Conservation (phyloP, 108 stramenopile genomes). For the Cyclostephanos invisitatus region DNA sequence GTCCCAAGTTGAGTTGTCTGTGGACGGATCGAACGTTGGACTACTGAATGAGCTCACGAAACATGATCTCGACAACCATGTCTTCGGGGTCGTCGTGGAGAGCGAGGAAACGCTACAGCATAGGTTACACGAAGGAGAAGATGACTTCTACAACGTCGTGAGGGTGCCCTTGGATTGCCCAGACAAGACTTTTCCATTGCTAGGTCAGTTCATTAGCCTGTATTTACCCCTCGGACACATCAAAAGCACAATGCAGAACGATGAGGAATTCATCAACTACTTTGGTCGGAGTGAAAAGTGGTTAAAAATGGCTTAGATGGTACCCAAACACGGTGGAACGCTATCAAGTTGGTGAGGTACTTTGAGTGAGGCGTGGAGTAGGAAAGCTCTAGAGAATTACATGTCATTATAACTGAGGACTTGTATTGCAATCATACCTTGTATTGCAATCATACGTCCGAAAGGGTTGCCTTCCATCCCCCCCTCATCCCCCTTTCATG, state of each 20-base stretch:
- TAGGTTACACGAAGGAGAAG: constrained; percentile 22
- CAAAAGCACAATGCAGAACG: constrained; percentile 76
- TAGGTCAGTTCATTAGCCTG: constrained; percentile 75
- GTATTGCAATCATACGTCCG: too few species aligned
- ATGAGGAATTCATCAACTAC: constrained; percentile 67
- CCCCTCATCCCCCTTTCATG: constrained; percentile 18
- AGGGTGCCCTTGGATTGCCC: constrained; percentile 14
- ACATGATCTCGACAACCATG: constrained; percentile 53
- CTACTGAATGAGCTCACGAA: constrained; percentile 29
- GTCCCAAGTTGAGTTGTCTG: constrained; percentile 63
- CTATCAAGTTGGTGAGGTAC: too few species aligned
- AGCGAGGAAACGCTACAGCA: constrained; percentile 37
- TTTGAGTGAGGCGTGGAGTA: too few species aligned
- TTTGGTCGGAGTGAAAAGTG: constrained; percentile 65
- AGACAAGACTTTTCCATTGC: constrained; percentile 62
- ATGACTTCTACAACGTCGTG: constrained; percentile 56
- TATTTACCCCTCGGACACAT: constrained; percentile 82
- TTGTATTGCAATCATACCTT: too few species aligned
- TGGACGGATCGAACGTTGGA: constrained; percentile 40
- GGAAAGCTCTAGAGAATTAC: too few species aligned
- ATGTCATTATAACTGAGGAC: too few species aligned
- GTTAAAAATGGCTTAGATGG: constrained; percentile 51
- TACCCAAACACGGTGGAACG: too few species aligned
- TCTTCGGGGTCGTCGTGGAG: constrained; percentile 48
- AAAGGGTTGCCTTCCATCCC: background rate